Evolutionary conservation across 495 filamentous ascomycete genomes (phyloP), one percentile per base, ranked within the genome.

Genomic region (Podospora bellae-mahoneyi): DNA sequence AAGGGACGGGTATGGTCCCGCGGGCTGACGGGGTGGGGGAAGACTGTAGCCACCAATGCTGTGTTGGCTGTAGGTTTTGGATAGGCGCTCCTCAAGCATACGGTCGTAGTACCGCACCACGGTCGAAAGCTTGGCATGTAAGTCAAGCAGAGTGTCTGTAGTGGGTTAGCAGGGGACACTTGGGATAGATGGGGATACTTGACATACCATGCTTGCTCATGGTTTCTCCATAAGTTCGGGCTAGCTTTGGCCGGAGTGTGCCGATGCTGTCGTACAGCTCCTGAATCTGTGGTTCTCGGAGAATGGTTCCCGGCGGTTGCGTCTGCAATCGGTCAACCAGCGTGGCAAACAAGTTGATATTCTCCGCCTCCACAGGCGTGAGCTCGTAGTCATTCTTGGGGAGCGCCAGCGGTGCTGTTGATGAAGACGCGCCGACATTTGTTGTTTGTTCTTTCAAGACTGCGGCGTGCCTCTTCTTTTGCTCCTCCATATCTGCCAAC

Each of bases 61-160:
- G 69, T 93, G 91, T 72, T 96, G 92, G 69, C 88, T 90, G 77
- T 98, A 98, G 2, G 95, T 93, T 74, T 89, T 95, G 2, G 93
- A 95, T 9, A 99, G 83, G 16, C 95, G 89, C 64, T 98, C 96
- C 77, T 99, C 95, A 2, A 99, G 82, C 96, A 99, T 98, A 20
- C 92, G 88, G 76, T 99, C 96, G 74, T 99, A 99, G 73, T 98
- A 99, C n/a, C 95, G 88, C 23, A 99, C 96, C 59, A 98, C 96
- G 1, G 95, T 97, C 2, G 94, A 93, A 9, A 99, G 83, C 79
- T 99, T 99, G 39, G 92, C 88, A 78, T 99, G 96, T 4, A 99
- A 81, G 73, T 99, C 95, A 57, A 97, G 87, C 10, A 99, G 84
- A 2, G 95, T 94, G 75, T 99, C 82, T 84, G 62, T 20, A 2